phyloP scores from a whole-genome alignment of 2,329 filamentous ascomycete species.

The Lasiodiplodia gonubiensis region DNA sequence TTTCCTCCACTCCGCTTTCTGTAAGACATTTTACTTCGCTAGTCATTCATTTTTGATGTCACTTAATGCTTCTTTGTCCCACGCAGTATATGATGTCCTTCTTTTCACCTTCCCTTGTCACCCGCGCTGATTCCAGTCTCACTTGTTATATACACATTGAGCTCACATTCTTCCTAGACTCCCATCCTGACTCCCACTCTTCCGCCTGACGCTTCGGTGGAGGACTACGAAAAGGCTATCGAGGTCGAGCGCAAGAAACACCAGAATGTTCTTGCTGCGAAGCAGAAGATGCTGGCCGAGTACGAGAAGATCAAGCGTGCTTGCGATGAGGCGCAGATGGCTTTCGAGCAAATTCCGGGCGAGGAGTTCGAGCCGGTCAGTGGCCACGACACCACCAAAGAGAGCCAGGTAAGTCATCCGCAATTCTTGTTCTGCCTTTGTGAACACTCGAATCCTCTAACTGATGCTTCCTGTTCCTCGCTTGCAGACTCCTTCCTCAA shows the following conservation, averaged over 20 bases:
- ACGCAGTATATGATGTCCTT: background rate
- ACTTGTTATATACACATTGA: too few relatives aligned
- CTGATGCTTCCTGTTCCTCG: too few relatives aligned
- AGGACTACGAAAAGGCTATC: conserved; percentile 10
- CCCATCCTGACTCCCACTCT: background rate
- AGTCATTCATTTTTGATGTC: background rate
- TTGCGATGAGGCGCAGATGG: background rate
- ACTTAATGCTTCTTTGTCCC: background rate
- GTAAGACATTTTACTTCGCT: background rate
- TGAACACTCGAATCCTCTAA: too few relatives aligned
- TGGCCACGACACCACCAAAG: background rate
- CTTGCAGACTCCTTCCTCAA: background rate
- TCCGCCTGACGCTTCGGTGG: background rate
- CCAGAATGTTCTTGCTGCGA: background rate
- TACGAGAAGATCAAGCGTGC: background rate
- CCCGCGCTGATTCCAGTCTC: background rate
- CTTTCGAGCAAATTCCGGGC: background rate
- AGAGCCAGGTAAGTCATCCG: background rate
- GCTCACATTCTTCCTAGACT: background rate
- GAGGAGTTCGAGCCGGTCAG: background rate
- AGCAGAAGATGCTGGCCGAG: background rate
- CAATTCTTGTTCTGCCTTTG: too few relatives aligned
- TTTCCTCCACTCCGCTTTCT: background rate
- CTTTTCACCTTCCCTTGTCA: background rate
- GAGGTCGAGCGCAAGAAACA: background rate